Evolutionary conservation across 768 basidiomycete species (phyloP).

Genomic region (Chalciporus pseudorubinellus): DNA sequence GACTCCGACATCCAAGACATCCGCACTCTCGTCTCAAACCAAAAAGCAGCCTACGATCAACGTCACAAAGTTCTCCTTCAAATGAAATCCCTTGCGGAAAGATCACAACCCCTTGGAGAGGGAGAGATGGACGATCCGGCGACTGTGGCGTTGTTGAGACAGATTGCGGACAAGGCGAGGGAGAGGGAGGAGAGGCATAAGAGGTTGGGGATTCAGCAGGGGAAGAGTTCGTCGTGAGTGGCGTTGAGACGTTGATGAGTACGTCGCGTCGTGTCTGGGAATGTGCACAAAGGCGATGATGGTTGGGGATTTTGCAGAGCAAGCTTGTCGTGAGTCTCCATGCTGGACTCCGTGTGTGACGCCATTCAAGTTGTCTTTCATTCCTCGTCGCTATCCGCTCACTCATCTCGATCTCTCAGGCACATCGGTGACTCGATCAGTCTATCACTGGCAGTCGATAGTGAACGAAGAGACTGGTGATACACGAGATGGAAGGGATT

Average conservation of each 20-base stretch:
- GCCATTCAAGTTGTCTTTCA: too few relatives aligned
- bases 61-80: conserved; percentile 43
- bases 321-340: too few relatives aligned
- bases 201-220: conserved; percentile 28
- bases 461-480: too few relatives aligned
- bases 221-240: conserved; percentile 23
- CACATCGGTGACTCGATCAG: too few relatives aligned
- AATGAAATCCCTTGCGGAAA: conserved; percentile 47
- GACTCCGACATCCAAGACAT: conserved; percentile 80
- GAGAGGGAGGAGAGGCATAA: conserved; percentile 28
- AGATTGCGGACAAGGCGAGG: conserved; percentile 15
- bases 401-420: too few relatives aligned
- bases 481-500: too few relatives aligned
- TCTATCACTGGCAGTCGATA: too few relatives aligned
- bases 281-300: too few relatives aligned
- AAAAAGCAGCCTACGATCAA: conserved; percentile 41
- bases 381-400: too few relatives aligned
- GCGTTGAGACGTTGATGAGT: neutral
- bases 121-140: conserved; percentile 5
- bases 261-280: neutral
- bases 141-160: conserved; percentile 11
- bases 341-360: too few relatives aligned
- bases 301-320: too few relatives aligned
- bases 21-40: conserved; percentile 55
- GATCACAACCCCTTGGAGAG: conserved; percentile 6